Conservation (phyloP, 495 filamentous ascomycete genomes). For the Penicillium paxilli region DNA sequence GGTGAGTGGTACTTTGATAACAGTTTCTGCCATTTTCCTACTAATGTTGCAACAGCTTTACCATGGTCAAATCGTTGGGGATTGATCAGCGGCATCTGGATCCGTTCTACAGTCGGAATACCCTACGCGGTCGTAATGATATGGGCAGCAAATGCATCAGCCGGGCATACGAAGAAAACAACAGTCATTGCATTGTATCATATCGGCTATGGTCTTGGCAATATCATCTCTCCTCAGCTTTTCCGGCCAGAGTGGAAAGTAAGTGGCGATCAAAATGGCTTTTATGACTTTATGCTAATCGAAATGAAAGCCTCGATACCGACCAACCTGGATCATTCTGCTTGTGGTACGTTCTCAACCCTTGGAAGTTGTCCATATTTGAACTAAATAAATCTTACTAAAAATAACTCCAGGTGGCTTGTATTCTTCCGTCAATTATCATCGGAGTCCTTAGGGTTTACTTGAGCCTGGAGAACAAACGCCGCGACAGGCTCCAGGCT, state of each 20-base stretch:
- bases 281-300: not conserved
- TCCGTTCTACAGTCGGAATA: conserved; percentile 36
- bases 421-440: conserved; percentile 26
- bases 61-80: conserved; percentile 41
- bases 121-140: conserved; percentile 44
- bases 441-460: conserved; percentile 27
- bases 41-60: conserved; percentile 10
- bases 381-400: not conserved
- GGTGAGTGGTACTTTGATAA: conserved; percentile 2
- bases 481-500: conserved; percentile 28
- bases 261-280: not conserved
- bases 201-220: conserved; percentile 39
- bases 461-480: conserved; percentile 32
- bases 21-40: not conserved
- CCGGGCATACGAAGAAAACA: conserved; percentile 42
- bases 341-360: conserved; percentile 25
- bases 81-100: conserved; percentile 37
- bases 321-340: conserved; percentile 41
- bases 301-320: conserved; percentile 30
- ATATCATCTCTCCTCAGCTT: conserved; percentile 35
- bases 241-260: conserved; percentile 34
- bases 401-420: conserved; percentile 20
- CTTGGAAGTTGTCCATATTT: not conserved
- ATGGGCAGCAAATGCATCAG: conserved; percentile 33
- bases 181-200: conserved; percentile 35